Evolutionary conservation across 305 asterid genomes (phyloP).

Genomic region (Stenogyne calaminthoides): DNA sequence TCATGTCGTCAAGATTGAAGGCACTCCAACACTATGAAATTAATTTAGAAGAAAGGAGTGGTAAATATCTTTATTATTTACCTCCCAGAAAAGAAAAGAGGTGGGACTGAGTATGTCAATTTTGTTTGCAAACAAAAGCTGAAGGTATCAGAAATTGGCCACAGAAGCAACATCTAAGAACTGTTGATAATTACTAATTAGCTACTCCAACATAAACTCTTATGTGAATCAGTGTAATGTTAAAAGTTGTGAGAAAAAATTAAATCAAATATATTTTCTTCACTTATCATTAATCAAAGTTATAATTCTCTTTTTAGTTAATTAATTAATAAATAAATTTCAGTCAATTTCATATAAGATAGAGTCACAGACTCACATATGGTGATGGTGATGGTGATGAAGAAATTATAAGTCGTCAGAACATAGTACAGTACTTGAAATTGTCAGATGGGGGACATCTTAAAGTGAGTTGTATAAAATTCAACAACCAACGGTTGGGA

Average conservation of each 20-base stretch:
- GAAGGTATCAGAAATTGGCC: constrained; percentile 22
- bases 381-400: background rate
- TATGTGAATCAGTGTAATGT: background rate
- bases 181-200: constrained; percentile 20
- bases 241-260: background rate
- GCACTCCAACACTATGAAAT: no score
- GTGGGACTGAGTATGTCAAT: constrained; percentile 21
- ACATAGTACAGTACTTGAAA: background rate
- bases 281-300: no score
- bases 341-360: no score
- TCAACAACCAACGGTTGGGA: constrained; percentile 15
- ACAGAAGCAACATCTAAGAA: constrained; percentile 10
- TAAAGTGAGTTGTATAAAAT: background rate
- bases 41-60: no score
- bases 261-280: no score
- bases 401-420: background rate
- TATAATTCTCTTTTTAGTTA: no score
- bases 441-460: constrained; percentile 1
- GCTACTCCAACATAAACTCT: background rate
- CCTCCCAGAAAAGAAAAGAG: background rate
- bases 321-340: no score
- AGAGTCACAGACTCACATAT: no score
- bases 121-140: constrained; percentile 20
- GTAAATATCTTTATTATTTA: background rate
- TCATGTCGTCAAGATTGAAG: no score